A percentile compares a stretch with the other conserved stretches of the same genome.
phyloP scores from a whole-genome alignment of 2,329 filamentous ascomycete genomes.

The Xylariaceae sp. region DNA sequence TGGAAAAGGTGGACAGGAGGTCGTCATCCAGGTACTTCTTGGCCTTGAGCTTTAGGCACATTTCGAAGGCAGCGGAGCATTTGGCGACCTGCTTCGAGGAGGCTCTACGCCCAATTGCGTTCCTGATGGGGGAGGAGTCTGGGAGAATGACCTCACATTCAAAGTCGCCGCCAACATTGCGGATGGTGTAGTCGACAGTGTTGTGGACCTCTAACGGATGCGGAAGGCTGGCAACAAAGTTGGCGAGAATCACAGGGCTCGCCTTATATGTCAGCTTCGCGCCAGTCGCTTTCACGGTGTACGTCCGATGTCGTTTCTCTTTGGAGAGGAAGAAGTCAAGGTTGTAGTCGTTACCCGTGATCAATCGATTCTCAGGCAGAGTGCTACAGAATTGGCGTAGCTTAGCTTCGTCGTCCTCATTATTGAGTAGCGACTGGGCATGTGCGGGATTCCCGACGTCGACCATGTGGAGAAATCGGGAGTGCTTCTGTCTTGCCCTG shows the following conservation, averaged over 20 bases:
- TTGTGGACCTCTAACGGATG: slow-evolving; percentile 29
- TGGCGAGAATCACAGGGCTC: slow-evolving; percentile 62
- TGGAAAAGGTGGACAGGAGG: slow-evolving; percentile 65
- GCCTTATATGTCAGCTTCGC: slow-evolving; percentile 74
- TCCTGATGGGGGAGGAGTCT: slow-evolving; percentile 61
- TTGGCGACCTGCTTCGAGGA: slow-evolving; percentile 71
- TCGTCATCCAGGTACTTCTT: slow-evolving; percentile 63
- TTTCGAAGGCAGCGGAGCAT: slow-evolving; percentile 80
- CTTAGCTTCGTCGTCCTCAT: slow-evolving; percentile 49
- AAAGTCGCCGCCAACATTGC: slow-evolving; percentile 49
- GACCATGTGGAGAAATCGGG: slow-evolving; percentile 77
- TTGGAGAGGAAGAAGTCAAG: slow-evolving; percentile 48
- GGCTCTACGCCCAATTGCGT: slow-evolving; percentile 54
- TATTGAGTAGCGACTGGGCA: slow-evolving; percentile 46
- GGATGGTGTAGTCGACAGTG: slow-evolving; percentile 54
- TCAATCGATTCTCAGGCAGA: slow-evolving; percentile 65
- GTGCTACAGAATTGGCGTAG: slow-evolving; percentile 70
- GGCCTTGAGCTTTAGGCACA: slow-evolving; percentile 62
- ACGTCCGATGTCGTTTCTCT: slow-evolving; percentile 41
- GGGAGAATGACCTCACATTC: slow-evolving; percentile 75
- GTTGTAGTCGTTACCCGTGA: slow-evolving; percentile 52
- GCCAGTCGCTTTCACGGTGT: slow-evolving; percentile 57
- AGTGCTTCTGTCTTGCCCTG: slow-evolving; percentile 69
- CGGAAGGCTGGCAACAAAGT: slow-evolving; percentile 65
- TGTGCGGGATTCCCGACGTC: slow-evolving; percentile 63